phyloP scores from a whole-genome alignment of 805 yeast species.

The Ogataea salicorniae region DNA sequence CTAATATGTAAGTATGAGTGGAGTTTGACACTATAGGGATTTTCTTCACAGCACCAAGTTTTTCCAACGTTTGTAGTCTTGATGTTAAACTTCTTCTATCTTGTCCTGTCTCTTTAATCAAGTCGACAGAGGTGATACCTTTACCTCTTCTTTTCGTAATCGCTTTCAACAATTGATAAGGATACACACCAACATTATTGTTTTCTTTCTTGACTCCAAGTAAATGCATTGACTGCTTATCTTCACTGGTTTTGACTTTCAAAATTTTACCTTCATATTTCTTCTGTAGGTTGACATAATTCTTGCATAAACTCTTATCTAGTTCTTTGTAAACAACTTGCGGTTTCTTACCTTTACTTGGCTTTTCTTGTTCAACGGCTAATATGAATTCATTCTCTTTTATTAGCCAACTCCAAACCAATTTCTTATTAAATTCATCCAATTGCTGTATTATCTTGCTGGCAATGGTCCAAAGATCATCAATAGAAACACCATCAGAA shows the following conservation, averaged over 20 bases:
- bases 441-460: conserved; percentile 12
- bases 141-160: conserved; percentile 51
- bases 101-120: conserved; percentile 55
- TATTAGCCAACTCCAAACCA: conserved; percentile 36
- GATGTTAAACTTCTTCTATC: conserved; percentile 67
- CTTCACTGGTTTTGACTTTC: conserved; percentile 41
- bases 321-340: conserved; percentile 5
- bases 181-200: conserved; percentile 48
- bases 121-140: conserved; percentile 57
- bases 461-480: conserved; percentile 30
- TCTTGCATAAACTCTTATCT: conserved; percentile 5
- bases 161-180: conserved; percentile 50
- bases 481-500: conserved; percentile 28
- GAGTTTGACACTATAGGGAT: conserved; percentile 35
- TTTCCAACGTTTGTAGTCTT: conserved; percentile 51
- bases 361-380: not conserved
- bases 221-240: conserved; percentile 51
- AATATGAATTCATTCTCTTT: conserved; percentile 24
- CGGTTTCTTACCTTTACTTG: conserved; percentile 2
- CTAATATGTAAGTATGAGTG: conserved; percentile 49
- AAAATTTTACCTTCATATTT: conserved; percentile 10
- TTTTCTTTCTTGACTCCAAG: conserved; percentile 52
- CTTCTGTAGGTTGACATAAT: conserved; percentile 3
- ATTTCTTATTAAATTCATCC: conserved; percentile 29
- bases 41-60: conserved; percentile 43